These are phyloP conservation scores for Naumovozyma baii DNA, from an alignment of 805 yeast genomes.

Conservation along the genomic window DNA sequence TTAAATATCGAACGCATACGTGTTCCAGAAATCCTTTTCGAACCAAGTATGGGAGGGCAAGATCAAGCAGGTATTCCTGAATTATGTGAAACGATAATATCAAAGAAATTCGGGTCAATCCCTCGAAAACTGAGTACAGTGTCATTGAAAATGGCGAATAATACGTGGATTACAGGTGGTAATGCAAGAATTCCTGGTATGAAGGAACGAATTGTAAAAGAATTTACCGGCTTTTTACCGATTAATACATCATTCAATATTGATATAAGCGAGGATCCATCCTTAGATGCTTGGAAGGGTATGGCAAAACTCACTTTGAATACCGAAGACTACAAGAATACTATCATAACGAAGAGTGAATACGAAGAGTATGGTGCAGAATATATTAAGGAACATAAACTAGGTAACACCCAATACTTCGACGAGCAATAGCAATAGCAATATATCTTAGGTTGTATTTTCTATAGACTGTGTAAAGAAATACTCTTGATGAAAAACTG, in stretches of 20 bases:
- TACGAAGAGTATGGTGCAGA: slow-evolving; percentile 86
- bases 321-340: slow-evolving; percentile 34
- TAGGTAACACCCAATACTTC: slow-evolving; percentile 46
- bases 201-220: slow-evolving; percentile 55
- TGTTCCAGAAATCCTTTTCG: slow-evolving; percentile 85
- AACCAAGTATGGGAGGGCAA: slow-evolving; percentile 87
- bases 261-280: slow-evolving; percentile 55
- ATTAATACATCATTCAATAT: slow-evolving; percentile 51
- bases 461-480: no score
- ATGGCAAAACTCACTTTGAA: slow-evolving; percentile 70
- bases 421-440: slow-evolving; percentile 10
- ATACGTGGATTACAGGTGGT: slow-evolving; percentile 84
- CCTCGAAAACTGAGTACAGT: slow-evolving; percentile 33
- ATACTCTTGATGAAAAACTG: no score
- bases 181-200: slow-evolving; percentile 56
- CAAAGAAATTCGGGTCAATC: slow-evolving; percentile 52
- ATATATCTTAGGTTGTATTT: no score
- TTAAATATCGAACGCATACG: slow-evolving; percentile 83
- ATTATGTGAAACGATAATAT: slow-evolving; percentile 54
- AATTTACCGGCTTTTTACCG: slow-evolving; percentile 65
- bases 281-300: slow-evolving; percentile 86
- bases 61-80: slow-evolving; percentile 95
- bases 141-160: slow-evolving; percentile 32
- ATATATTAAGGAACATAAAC: slow-evolving; percentile 74
- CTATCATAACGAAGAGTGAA: slow-evolving; percentile 56